These are phyloP conservation scores for Cokeromyces recurvatus DNA, from an alignment of 371 early-diverging fungal genomes.

Conservation along the genomic window DNA sequence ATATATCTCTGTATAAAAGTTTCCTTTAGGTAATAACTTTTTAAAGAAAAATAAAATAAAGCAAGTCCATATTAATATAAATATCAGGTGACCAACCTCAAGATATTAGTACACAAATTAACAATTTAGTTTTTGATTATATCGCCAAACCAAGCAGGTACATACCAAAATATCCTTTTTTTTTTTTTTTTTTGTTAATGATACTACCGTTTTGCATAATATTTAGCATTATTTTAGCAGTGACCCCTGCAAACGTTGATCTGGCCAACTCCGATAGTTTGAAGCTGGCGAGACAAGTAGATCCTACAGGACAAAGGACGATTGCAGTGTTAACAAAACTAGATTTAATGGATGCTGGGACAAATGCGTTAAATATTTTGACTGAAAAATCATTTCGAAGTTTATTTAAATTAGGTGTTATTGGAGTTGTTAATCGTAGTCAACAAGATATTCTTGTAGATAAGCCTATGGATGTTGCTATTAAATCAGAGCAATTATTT, in stretches of 20 bases:
- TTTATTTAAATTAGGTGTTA: conserved; percentile 80
- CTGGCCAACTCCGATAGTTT: conserved; percentile 93
- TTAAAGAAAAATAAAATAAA: neutral
- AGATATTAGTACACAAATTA: conserved; percentile 86
- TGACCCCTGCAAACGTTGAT: conserved; percentile 90
- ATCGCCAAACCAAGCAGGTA: conserved; percentile 83
- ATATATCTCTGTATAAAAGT: no score
- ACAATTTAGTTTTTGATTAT: conserved; percentile 79
- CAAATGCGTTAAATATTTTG: conserved; percentile 84
- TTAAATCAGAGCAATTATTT: conserved; percentile 74
- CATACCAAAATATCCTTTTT: no score
- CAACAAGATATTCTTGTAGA: conserved; percentile 83
- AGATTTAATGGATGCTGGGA: conserved; percentile 95
- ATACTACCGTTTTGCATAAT: neutral
- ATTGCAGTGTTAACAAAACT: conserved; percentile 93
- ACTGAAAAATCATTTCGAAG: conserved; percentile 77
- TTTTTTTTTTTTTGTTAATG: no score
- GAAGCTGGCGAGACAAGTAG: conserved; percentile 87
- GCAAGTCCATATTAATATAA: neutral
- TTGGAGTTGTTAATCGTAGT: conserved; percentile 88
- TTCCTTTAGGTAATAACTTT: conserved; percentile 51
- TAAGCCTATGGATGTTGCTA: conserved; percentile 77
- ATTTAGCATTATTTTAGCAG: conserved; percentile 85
- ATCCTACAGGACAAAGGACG: conserved; percentile 81
- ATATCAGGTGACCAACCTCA: conserved; percentile 78